Percentiles rank a stretch among this genome's conserved stretches.
Evolutionary conservation across 106 monocot genomes (phyloP).

Genomic region (Iris macrosiphon): DNA sequence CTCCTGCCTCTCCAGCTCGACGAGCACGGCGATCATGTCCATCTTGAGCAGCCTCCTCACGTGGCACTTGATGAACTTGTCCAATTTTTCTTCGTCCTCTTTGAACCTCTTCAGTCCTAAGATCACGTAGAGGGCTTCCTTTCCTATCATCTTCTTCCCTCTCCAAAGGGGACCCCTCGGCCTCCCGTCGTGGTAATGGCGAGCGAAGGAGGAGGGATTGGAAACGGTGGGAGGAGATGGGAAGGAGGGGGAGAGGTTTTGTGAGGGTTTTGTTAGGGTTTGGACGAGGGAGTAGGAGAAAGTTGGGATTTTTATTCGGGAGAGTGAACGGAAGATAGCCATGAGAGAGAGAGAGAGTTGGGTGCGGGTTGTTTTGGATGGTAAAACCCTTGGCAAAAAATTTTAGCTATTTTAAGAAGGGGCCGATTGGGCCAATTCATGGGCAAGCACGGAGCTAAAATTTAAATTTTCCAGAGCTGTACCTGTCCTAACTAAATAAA

Average conservation of each 20-base stretch:
- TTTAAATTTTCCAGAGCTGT: too few relatives aligned
- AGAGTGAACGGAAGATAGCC: constrained; percentile 33
- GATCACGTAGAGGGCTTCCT: constrained; percentile 84
- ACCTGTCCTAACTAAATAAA: too few relatives aligned
- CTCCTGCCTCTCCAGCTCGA: constrained; percentile 81
- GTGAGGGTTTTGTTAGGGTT: not conserved
- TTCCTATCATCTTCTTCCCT: constrained; percentile 94
- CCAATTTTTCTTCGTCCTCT: constrained; percentile 72
- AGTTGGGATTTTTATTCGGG: constrained; percentile 3
- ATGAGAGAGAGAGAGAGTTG: constrained; percentile 17
- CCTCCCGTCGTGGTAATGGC: constrained; percentile 72
- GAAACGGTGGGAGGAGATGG: not conserved
- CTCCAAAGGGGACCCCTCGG: constrained; percentile 93
- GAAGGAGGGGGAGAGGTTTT: not conserved
- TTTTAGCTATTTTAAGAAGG: too few relatives aligned
- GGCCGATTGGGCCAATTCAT: too few relatives aligned
- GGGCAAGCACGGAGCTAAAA: too few relatives aligned
- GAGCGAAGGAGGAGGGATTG: constrained; percentile 3
- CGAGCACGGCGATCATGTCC: constrained; percentile 81
- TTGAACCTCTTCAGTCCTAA: constrained; percentile 83
- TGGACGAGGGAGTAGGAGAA: constrained; percentile 2
- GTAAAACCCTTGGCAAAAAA: too few relatives aligned
- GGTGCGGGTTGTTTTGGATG: too few relatives aligned
- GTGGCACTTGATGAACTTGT: constrained; percentile 67
- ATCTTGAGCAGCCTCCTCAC: constrained; percentile 80